phyloP scores from a whole-genome alignment of 106 monocot genomes.

The Acorus calamus region DNA sequence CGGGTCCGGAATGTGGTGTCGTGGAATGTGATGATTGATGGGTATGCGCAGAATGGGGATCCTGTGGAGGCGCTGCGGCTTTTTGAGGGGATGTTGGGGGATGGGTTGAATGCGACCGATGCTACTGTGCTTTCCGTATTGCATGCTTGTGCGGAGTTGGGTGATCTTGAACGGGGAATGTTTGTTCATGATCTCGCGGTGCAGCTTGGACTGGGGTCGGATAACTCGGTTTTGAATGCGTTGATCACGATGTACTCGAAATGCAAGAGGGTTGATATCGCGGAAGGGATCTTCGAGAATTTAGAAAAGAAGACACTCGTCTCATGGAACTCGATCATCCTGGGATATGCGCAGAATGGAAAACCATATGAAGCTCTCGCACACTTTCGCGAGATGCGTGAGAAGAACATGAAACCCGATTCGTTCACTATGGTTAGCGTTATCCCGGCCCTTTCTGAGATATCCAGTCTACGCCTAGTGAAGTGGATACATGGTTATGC shows the following conservation, averaged over 20 bases:
- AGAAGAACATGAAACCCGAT: constrained; percentile 30
- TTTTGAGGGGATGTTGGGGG: constrained; percentile 33
- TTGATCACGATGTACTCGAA: constrained; percentile 80
- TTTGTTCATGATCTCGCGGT: constrained; percentile 35
- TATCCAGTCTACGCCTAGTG: constrained; percentile 38
- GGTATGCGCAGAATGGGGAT: constrained; percentile 49
- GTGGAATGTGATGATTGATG: constrained; percentile 86
- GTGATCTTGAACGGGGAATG: constrained; percentile 37
- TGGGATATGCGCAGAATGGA: constrained; percentile 50
- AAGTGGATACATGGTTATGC: constrained; percentile 61
- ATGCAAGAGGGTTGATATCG: constrained; percentile 52
- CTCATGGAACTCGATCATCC: constrained; percentile 88
- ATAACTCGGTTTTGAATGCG: constrained; percentile 48
- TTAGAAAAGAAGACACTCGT: constrained; percentile 36
- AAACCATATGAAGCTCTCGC: constrained; percentile 23
- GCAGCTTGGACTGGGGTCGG: constrained; percentile 29
- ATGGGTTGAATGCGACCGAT: constrained; percentile 40
- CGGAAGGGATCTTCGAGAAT: constrained; percentile 30
- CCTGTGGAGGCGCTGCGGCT: constrained; percentile 47
- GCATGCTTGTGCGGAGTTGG: constrained; percentile 50
- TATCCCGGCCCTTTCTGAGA: constrained; percentile 46
- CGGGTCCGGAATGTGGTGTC: constrained; percentile 43
- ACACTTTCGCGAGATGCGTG: constrained; percentile 39
- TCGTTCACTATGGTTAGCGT: constrained; percentile 64
- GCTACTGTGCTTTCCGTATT: constrained; percentile 41